Base-by-base conservation (phyloP, 2,329 filamentous ascomycete species). In the Decorospora gaudefroyi region DNA sequence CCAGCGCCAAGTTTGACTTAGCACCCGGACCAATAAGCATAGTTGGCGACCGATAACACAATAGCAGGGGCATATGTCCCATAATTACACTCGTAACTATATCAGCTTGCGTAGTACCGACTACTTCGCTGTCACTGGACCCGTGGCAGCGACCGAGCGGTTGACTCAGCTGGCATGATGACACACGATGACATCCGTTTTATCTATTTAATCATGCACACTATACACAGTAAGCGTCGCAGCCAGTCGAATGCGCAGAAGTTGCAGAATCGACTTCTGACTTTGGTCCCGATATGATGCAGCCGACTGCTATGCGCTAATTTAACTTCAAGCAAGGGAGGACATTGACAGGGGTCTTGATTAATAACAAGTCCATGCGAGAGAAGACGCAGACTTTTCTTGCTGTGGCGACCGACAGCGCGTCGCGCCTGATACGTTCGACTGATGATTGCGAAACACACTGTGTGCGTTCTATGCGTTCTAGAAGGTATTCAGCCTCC, bases 241-340 rank as follows among this genome's bases (percentile, higher is more conserved):
- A n/a, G n/a, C n/a, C n/a, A n/a, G n/a, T n/a, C n/a, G n/a, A n/a
- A n/a, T n/a, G n/a, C n/a, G n/a, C n/a, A n/a, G n/a, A n/a, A n/a
- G n/a, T 42, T 11, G 12, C 15, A 19, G 15, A n/a, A 27, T 28
- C 47, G 42, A 40, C 43, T 49, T 44, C 53, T 32, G 43, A 41
- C 34, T 33, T 40, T 30, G 49, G 27, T 29, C 46, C 51, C 44
- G 21, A 46, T 33, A 15, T 33, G 41, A 46, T 27, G 35, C 26
- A 23, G 46, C 17, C 34, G 31, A 41, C 32, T 40, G 55, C 40
- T 43, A 36, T 36, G 42, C 30, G 34, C 47, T 42, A 42, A 39
- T 30, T 23, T 41, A 35, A 26, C 16, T 44, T 36, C 16, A 40
- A 42, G 37, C 46, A 54, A 51, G 43, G 47, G 46, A 42, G 16